Base-by-base conservation (phyloP, 2,329 filamentous ascomycete species). In the Lasiodiplodia sp. region DNA sequence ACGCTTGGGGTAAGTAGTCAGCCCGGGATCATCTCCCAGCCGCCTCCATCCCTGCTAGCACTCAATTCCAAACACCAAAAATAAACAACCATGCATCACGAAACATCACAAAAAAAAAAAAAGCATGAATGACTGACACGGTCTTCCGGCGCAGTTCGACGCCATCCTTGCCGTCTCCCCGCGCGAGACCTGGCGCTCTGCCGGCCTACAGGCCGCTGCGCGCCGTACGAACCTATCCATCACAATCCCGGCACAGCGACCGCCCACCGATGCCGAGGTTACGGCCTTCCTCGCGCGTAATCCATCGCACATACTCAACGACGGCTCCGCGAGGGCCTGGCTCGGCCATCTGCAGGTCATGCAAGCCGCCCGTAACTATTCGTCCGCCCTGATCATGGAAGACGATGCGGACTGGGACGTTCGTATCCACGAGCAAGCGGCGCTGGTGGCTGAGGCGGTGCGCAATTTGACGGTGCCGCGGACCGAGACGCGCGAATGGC, bases 321-420 rank as follows among this genome's bases (percentile, higher is more conserved):
- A 57, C 4, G 66, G 62, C 21, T 51, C 25, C 40, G 70, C 70
- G 3, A 25, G 49, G 4, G 69, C 70, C 16, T 70, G 68, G 68
- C 69, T 70, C 18, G 70, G 55, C 23, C 69, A 71, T 28, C 70
- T 71, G 25, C 69, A 71, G 49, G 69, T 67, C 23, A 23, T 71
- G 44, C 14, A 56, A n/a, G 55, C 60, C 1, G 67, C 58, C 4
- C 38, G 21, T 0, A 65, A 68, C 57, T 51, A 57, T 53, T 53
- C 64, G 11, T 60, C 70, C 21, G 52, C 69, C 0, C 62, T 71
- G 4, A 66, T 71, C n/a, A 11, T 71, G 8, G 70, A 71, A 28
- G 70, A 71, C 40, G 70, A 71, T 31, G 44, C 58, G 7, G 70
- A 71, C 62, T 71, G 70, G 70, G 69, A 70, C 51, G 49, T 71